These are phyloP conservation scores for Pseudonitzschia multiseries DNA, from an alignment of 108 stramenopile genomes.

Conservation along the genomic window DNA sequence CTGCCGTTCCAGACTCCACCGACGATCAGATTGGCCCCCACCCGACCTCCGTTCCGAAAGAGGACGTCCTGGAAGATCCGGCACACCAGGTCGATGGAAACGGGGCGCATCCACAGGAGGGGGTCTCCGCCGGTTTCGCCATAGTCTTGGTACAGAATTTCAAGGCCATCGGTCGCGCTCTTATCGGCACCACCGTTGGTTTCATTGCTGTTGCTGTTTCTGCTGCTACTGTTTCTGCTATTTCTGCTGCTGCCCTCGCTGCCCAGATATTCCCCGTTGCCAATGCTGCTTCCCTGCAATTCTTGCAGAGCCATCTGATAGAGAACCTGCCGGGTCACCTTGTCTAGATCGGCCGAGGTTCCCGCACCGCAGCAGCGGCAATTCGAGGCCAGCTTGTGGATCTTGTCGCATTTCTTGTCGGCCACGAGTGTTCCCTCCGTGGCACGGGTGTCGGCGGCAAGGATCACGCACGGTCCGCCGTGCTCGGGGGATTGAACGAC, in stretches of 20 bases:
- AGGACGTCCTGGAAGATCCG: conserved; percentile 54
- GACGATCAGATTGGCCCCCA: conserved; percentile 77
- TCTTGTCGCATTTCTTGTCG: conserved; percentile 70
- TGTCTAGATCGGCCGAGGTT: conserved; percentile 81
- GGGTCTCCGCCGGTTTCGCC: conserved; percentile 12
- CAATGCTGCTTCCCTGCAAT: conserved; percentile 20
- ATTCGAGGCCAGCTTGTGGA: conserved; percentile 57
- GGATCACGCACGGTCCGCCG: conserved; percentile 31
- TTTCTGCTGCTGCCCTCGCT: too few species aligned
- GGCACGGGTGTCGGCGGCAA: conserved; percentile 80
- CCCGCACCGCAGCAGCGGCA: conserved; percentile 80
- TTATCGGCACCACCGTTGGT: not conserved
- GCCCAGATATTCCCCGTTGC: conserved; percentile 19
- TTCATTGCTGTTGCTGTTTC: not conserved
- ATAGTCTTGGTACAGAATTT: conserved; percentile 20
- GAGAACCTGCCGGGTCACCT: conserved; percentile 51
- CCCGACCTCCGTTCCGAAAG: conserved; percentile 42
- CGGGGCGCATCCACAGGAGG: conserved; percentile 25
- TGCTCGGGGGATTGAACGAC: conserved; percentile 6
- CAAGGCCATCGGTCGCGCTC: not conserved
- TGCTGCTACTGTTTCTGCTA: too few species aligned
- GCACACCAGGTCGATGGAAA: conserved; percentile 46
- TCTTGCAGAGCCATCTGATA: conserved; percentile 35
- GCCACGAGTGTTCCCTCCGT: conserved; percentile 78
- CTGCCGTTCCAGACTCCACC: conserved; percentile 60